Evolutionary conservation across 2,329 filamentous ascomycete species (phyloP).

Genomic region (Thyridium curvatum): DNA sequence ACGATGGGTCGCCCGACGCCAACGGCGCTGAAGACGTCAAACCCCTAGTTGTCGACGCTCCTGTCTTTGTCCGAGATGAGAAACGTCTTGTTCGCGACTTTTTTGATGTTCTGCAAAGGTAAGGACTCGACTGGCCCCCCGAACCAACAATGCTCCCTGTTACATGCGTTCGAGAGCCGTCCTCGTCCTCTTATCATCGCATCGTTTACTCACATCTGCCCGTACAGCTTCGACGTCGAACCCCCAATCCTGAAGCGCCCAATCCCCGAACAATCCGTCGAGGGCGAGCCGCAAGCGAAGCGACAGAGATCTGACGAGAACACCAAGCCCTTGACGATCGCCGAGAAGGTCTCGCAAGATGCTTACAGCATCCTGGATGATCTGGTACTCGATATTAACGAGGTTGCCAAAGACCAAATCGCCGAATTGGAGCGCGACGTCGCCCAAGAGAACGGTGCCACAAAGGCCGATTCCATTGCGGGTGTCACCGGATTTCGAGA

Average conservation of each 20-base stretch:
- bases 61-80: constrained; percentile 18
- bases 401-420: constrained; percentile 26
- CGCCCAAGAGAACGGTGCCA: constrained; percentile 14
- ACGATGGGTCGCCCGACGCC: constrained; percentile 22
- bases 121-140: no score
- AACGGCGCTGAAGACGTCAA: constrained; percentile 18
- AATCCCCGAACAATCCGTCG: constrained; percentile 33
- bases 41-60: constrained; percentile 16
- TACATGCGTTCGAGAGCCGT: no score
- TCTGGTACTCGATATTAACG: constrained; percentile 50
- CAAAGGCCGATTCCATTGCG: constrained; percentile 29
- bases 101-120: constrained; percentile 35
- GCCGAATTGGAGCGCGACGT: constrained; percentile 37
- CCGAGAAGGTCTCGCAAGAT: constrained; percentile 45
- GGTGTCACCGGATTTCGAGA: constrained; percentile 53
- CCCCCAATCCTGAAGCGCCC: constrained; percentile 50
- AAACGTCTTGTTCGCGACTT: constrained; percentile 32
- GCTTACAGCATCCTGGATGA: constrained; percentile 58
- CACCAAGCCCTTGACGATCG: constrained; percentile 34
- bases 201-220: constrained; percentile 17
- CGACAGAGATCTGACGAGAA: constrained; percentile 50
- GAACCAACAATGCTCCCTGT: no score
- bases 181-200: no score
- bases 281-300: constrained; percentile 51
- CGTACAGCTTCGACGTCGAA: constrained; percentile 43